phyloP scores from a whole-genome alignment of 371 early-diverging fungal species.

The Amoeboaphelidium protococcarum region DNA sequence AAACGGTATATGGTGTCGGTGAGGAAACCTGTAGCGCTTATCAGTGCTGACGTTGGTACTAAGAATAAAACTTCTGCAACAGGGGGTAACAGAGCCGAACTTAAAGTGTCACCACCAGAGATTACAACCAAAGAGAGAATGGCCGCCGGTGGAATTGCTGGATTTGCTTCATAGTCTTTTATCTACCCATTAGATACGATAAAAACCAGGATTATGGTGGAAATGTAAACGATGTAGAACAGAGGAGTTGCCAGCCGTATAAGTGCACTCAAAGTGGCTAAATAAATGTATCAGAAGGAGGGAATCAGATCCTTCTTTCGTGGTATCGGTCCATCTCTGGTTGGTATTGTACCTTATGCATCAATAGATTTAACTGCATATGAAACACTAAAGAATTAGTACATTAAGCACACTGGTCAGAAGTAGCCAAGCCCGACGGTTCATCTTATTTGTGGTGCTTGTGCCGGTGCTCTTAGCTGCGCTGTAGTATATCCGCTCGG shows the following conservation, averaged over 20 bases:
- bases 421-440: constrained; percentile 22
- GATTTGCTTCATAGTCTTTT: constrained; percentile 61
- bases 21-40: too few relatives aligned
- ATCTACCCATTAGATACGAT: constrained; percentile 68
- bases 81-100: too few relatives aligned
- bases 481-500: constrained; percentile 47
- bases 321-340: constrained; percentile 27
- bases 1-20: constrained; percentile 28
- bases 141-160: constrained; percentile 62
- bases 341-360: constrained; percentile 57
- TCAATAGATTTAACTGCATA: constrained; percentile 44
- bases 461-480: constrained; percentile 40
- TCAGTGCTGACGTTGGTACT: too few relatives aligned
- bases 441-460: constrained; percentile 39
- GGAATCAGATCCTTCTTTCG: constrained; percentile 43
- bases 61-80: too few relatives aligned
- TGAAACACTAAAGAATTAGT: constrained; percentile 46
- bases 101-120: too few relatives aligned
- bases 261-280: constrained; percentile 21
- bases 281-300: constrained; percentile 24
- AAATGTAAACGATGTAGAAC: constrained; percentile 6
- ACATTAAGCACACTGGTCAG: constrained; percentile 16
- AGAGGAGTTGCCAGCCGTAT: not conserved
- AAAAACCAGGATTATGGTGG: constrained; percentile 46
- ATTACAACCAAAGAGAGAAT: constrained; percentile 55